Base-by-base conservation (phyloP, 1,139 yeast genomes). In the Blastobotrys ciferrii region DNA sequence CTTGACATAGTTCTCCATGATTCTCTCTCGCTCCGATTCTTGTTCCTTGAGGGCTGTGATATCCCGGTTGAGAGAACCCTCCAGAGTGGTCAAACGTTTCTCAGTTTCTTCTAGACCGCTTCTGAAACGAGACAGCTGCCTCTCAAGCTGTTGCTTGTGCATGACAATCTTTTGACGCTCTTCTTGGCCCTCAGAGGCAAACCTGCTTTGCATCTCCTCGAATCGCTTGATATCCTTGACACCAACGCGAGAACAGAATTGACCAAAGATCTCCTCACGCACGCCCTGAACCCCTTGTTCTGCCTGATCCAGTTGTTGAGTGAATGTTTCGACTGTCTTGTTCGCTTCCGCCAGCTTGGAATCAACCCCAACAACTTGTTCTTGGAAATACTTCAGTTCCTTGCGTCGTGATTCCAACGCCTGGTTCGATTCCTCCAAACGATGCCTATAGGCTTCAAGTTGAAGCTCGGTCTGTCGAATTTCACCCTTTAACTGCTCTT, bases 151-250 rank as follows among this genome's bases (percentile, higher is more conserved):
- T 28, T 36, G 40, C 14, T 36, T 36, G 28, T 36, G 40, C 15
- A 36, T 18, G 12, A 36, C 25, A 19, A 36, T 36, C 14, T 36
- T 36, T 19, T 36, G 40, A 13, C 40, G 40, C 19, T 36, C 40
- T 19, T 36, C 40, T 13, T 36, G 40, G 19, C 40, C 40, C 19
- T 36, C 40, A n/a, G 25, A 17, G 2, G 40, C 12, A 15, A 36
- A 36, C 28, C 40, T 7, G 9, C 92, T 91, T 51, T 84, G 87
- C 13, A 57, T 55, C 4, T 53, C 46, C 37, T 87, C 95, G 61
- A 84, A 87, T 42, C 82, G 88, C 46, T 74, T 73, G 42, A 87
- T 80, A 54, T 74, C 69, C 5, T 59, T 58, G 58, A 86, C 79
- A 0, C 80, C 79, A 51, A 82, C 69, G 48, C 68, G 72, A 1